phyloP scores from a whole-genome alignment of 2,329 filamentous ascomycete genomes.

The Plenodomus tracheiphilus region DNA sequence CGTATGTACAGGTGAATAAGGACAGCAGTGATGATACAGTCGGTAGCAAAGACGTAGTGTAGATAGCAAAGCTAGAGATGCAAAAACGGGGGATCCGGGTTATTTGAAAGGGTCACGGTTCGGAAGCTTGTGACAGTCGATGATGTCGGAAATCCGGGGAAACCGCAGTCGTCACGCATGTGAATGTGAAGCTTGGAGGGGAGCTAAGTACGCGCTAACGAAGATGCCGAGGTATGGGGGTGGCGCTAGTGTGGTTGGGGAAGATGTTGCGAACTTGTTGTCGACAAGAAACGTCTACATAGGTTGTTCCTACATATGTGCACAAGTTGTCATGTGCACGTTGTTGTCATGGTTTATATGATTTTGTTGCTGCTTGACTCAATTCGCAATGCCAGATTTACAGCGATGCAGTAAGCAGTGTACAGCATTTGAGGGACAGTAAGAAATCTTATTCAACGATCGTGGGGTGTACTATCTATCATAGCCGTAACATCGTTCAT shows the following conservation, averaged over 20 bases:
- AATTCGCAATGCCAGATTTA: too few species aligned
- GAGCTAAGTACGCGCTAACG: conserved; percentile 9
- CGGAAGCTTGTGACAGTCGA: conserved; percentile 27
- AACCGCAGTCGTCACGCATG: conserved; percentile 7
- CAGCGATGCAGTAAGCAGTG: too few species aligned
- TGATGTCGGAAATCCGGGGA: conserved; percentile 17
- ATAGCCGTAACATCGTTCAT: conserved; percentile 23
- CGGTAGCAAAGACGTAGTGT: not conserved
- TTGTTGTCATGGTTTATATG: too few species aligned
- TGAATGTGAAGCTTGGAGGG: conserved; percentile 7
- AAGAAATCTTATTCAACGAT: conserved; percentile 27
- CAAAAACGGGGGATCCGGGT: conserved; percentile 7
- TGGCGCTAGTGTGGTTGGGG: not conserved
- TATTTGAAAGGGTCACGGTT: conserved; percentile 17
- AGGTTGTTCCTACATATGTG: too few species aligned
- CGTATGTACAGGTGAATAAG: too few species aligned
- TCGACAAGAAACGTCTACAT: too few species aligned
- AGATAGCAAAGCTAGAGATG: not conserved
- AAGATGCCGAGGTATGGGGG: conserved; percentile 13
- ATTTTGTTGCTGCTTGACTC: too few species aligned
- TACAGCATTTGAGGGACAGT: conserved; percentile 1
- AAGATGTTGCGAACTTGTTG: not conserved
- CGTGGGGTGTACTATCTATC: conserved; percentile 15
- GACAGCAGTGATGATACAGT: not conserved
- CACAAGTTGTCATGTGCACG: too few species aligned